phyloP scores from a whole-genome alignment of 2,329 filamentous ascomycete genomes.

The Colletotrichum liaoningense region DNA sequence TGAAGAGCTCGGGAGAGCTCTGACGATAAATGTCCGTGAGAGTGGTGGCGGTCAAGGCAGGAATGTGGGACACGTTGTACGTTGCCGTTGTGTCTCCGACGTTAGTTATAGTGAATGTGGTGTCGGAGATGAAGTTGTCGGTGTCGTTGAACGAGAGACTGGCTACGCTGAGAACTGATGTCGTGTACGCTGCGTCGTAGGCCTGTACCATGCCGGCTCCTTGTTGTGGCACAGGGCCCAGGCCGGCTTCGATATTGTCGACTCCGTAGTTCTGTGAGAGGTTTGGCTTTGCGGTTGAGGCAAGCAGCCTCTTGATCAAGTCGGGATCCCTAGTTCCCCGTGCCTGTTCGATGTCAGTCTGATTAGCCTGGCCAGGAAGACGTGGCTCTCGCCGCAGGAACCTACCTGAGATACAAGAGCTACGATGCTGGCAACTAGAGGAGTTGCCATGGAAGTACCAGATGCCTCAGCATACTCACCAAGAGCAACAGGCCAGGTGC shows the following conservation, averaged over 20 bases:
- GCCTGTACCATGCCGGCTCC: conserved; percentile 71
- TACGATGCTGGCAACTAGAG: conserved; percentile 64
- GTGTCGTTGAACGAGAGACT: conserved; percentile 74
- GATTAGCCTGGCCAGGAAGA: fast-evolving
- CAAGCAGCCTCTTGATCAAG: conserved; percentile 60
- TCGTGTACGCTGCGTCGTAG: conserved; percentile 67
- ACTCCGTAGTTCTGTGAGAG: conserved; percentile 35
- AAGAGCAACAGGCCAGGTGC: conserved; percentile 61
- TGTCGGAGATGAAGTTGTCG: conserved; percentile 60
- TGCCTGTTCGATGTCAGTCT: background rate
- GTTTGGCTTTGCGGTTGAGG: conserved; percentile 60
- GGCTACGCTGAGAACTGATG: conserved; percentile 62
- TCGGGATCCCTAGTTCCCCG: conserved; percentile 61
- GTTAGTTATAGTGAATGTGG: conserved; percentile 68
- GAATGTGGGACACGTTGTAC: conserved; percentile 63
- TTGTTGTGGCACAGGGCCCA: conserved; percentile 68
- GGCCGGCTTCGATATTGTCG: background rate
- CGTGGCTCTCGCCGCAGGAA: background rate
- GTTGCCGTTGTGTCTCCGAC: conserved; percentile 57
- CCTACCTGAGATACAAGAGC: conserved; percentile 63
- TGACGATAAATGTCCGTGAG: conserved; percentile 59
- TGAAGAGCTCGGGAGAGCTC: conserved; percentile 37
- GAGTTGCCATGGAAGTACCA: conserved; percentile 72
- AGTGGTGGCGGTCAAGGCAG: conserved; percentile 54
- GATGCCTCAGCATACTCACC: conserved; percentile 64